These are phyloP conservation scores for Sarocladium kiliense DNA, from an alignment of 2,329 filamentous ascomycete species.

Conservation along the genomic window DNA sequence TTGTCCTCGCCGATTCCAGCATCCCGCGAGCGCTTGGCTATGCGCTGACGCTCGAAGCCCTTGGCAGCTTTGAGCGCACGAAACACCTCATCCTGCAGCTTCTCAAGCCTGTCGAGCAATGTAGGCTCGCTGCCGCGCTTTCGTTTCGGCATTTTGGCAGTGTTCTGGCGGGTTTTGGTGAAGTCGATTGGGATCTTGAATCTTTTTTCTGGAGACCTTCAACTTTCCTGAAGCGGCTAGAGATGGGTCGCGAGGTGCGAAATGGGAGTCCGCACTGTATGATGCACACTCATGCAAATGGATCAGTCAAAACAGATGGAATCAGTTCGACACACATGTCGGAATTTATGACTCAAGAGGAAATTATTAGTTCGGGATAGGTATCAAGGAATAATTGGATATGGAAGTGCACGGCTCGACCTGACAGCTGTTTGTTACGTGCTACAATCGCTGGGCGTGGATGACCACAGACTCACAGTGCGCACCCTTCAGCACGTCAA, in stretches of 20 bases:
- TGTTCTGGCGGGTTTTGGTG: not conserved
- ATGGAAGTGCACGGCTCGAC: too few relatives aligned
- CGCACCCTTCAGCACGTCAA: not conserved
- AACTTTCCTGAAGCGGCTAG: slow-evolving; percentile 8
- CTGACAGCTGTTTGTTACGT: too few relatives aligned
- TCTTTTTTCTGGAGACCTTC: slow-evolving; percentile 8
- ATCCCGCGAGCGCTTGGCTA: slow-evolving; percentile 54
- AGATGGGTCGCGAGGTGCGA: not conserved
- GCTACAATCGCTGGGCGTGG: too few relatives aligned
- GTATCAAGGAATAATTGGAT: too few relatives aligned
- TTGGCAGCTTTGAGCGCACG: slow-evolving; percentile 68
- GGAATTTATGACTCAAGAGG: too few relatives aligned
- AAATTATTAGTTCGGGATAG: too few relatives aligned
- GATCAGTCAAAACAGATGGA: too few relatives aligned
- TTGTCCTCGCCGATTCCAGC: slow-evolving; percentile 41
- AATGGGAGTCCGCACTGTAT: not conserved
- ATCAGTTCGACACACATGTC: too few relatives aligned
- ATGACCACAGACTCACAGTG: too few relatives aligned
- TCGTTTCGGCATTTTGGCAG: slow-evolving; percentile 49
- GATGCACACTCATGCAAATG: too few relatives aligned
- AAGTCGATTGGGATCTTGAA: not conserved
- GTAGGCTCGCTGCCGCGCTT: slow-evolving; percentile 43
- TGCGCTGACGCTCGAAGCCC: slow-evolving; percentile 73
- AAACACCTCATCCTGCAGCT: slow-evolving; percentile 54
- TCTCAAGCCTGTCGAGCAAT: slow-evolving; percentile 46